A percentile compares a stretch with the other conserved stretches of the same genome.
Evolutionary conservation across 2,329 filamentous ascomycete species (phyloP).

Genomic region (Colletotrichum sp.): DNA sequence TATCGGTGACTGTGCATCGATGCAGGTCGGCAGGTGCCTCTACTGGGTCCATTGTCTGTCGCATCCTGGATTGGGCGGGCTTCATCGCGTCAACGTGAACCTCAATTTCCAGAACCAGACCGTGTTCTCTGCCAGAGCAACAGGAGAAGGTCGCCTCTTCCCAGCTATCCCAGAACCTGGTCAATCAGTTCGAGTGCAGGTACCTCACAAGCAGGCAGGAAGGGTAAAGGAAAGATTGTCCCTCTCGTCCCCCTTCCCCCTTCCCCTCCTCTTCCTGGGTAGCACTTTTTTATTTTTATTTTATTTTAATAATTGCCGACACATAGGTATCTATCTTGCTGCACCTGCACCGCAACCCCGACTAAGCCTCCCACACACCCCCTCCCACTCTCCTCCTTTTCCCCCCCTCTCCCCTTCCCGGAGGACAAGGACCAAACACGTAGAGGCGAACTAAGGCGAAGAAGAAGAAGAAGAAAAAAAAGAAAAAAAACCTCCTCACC

Average conservation of each 20-base stretch:
- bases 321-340: not conserved
- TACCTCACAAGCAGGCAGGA: not conserved
- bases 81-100: slow-evolving; percentile 20
- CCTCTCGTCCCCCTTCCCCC: no score
- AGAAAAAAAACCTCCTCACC: not conserved
- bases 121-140: not conserved
- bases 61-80: slow-evolving; percentile 13
- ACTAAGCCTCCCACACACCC: not conserved
- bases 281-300: not conserved
- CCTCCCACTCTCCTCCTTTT: not conserved
- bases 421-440: not conserved
- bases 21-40: no score
- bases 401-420: not conserved
- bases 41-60: not conserved
- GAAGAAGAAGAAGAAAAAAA: not conserved
- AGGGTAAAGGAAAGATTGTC: not conserved
- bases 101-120: slow-evolving; percentile 17
- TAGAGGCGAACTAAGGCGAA: not conserved
- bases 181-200: no score
- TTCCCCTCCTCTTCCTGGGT: no score
- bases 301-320: slow-evolving; percentile 1
- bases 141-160: no score
- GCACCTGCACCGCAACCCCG: not conserved
- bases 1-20: slow-evolving; percentile 3
- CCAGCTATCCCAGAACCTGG: no score